Percentiles rank a stretch among this genome's conserved stretches.
These are phyloP conservation scores for Salix koriyanagi DNA, from an alignment of 345 rosid species.

Conservation along the genomic window DNA sequence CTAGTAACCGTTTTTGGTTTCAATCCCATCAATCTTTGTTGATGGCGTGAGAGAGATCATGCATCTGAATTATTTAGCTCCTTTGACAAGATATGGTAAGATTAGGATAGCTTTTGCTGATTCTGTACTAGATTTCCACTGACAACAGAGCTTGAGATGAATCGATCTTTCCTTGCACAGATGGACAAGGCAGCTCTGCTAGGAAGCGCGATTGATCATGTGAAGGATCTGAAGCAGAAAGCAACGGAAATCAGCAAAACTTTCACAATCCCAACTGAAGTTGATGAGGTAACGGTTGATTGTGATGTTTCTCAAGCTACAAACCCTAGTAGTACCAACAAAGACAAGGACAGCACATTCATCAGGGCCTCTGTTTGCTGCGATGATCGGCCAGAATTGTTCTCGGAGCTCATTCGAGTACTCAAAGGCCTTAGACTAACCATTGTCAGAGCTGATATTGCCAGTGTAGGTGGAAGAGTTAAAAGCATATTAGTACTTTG, in stretches of 20 bases:
- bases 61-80: not conserved
- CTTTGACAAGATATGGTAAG: not conserved
- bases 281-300: slow-evolving; percentile 62
- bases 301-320: slow-evolving; percentile 20
- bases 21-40: not conserved
- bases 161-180: slow-evolving; percentile 29
- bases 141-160: not conserved
- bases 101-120: not conserved
- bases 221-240: slow-evolving; percentile 63
- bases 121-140: not conserved
- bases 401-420: slow-evolving; percentile 54
- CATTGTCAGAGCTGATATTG: slow-evolving; percentile 53
- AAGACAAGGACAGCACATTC: slow-evolving; percentile 14
- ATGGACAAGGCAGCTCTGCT: slow-evolving; percentile 90
- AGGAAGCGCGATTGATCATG: slow-evolving; percentile 65
- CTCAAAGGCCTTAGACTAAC: slow-evolving; percentile 47
- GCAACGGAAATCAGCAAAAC: slow-evolving; percentile 51
- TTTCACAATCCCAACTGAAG: slow-evolving; percentile 56
- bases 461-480: slow-evolving; percentile 71
- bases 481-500: slow-evolving; percentile 55
- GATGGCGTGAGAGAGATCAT: not conserved
- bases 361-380: slow-evolving; percentile 74
- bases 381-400: slow-evolving; percentile 76
- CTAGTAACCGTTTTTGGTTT: not conserved
- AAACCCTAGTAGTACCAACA: slow-evolving; percentile 1